Percentiles rank a stretch among this genome's conserved stretches.
phyloP scores from a whole-genome alignment of 129 eudicot genomes.

The carrot (Daucus carota) region DH1_v3.0 NC_030382.2:41914501-41915000 shows the following conservation, averaged over 20 bases:
- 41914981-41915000: too few relatives aligned
- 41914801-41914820: too few relatives aligned
- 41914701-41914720: conserved; percentile 5
- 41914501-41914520: conserved; percentile 2
- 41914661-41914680: background rate
- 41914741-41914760: background rate
- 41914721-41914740: background rate
- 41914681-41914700: conserved; percentile 2
- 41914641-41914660: background rate
- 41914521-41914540: background rate
- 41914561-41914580: conserved; percentile 1
- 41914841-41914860: too few relatives aligned
- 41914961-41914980: too few relatives aligned
- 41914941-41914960: too few relatives aligned
- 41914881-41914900: too few relatives aligned
- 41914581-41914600: conserved; percentile 4
- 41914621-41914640: conserved; percentile 2
- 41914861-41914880: too few relatives aligned
- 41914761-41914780: too few relatives aligned
- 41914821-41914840: too few relatives aligned
- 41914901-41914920: too few relatives aligned
- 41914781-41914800: too few relatives aligned
- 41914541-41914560: background rate
- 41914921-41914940: too few relatives aligned
- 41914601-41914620: conserved; percentile 3